Conservation (phyloP, 257 asterid species). For the Solanum gracilifrons region DNA sequence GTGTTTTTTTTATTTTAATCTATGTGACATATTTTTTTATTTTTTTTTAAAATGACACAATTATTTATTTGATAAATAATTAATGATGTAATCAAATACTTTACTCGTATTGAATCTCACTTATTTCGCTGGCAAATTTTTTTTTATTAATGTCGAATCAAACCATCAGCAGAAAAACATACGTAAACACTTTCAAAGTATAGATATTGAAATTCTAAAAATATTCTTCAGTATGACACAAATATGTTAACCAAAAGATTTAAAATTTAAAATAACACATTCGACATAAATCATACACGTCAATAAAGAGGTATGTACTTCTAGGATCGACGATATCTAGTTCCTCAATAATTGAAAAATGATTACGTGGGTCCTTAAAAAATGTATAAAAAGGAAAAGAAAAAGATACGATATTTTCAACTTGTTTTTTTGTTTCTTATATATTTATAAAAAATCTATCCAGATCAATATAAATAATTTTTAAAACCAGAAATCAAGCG, state of each 20-base stretch:
- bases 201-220: background rate
- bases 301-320: no score
- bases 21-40: background rate
- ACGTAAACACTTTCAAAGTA: background rate
- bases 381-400: background rate
- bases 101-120: background rate
- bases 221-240: background rate
- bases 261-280: background rate
- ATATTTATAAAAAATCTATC: background rate
- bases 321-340: no score
- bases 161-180: fast-evolving
- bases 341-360: background rate
- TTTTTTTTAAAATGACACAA: background rate
- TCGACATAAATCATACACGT: no score
- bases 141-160: background rate
- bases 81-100: background rate
- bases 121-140: fast-evolving
- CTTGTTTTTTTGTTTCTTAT: background rate
- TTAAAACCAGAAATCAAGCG: background rate
- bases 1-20: background rate
- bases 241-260: background rate
- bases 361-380: background rate
- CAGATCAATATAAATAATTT: background rate
- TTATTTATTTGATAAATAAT: background rate
- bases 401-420: background rate